Conservation (phyloP, 1,139 yeast genomes). For the Nakaseomyces bracarensis region DNA sequence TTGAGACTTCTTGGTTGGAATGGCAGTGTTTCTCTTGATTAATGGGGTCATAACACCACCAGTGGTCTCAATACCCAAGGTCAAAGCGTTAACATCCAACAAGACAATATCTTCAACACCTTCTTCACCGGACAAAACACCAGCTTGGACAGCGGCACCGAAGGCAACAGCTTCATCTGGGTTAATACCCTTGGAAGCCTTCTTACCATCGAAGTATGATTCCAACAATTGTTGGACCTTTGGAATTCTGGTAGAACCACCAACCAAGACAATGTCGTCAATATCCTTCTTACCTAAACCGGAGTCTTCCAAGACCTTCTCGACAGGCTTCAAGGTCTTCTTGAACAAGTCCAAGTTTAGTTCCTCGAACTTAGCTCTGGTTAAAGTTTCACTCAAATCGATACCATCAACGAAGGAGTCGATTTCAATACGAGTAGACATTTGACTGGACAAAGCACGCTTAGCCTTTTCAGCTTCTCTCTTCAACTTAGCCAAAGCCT, state of each 20-base stretch:
- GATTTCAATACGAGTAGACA: conserved; percentile 70
- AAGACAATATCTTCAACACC: conserved; percentile 71
- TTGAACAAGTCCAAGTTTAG: conserved; percentile 78
- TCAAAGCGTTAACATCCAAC: conserved; percentile 85
- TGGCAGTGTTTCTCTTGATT: conserved; percentile 91
- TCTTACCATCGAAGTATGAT: conserved; percentile 82
- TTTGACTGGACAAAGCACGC: conserved; percentile 86
- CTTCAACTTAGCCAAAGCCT: conserved; percentile 83
- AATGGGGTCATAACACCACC: conserved; percentile 98
- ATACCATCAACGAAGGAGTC: conserved; percentile 94
- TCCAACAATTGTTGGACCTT: conserved; percentile 89
- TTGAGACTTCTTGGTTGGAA: conserved; percentile 92
- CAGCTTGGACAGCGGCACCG: conserved; percentile 98
- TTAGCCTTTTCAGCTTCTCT: conserved; percentile 96
- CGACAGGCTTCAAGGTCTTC: conserved; percentile 87
- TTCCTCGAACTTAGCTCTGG: conserved; percentile 95
- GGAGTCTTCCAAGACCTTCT: conserved; percentile 84
- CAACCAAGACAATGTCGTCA: conserved; percentile 89
- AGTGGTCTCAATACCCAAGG: conserved; percentile 93
- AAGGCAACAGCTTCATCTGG: conserved; percentile 97
- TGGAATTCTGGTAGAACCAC: conserved; percentile 98
- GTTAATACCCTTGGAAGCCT: conserved; percentile 91
- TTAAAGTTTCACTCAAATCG: conserved; percentile 85
- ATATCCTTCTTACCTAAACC: conserved; percentile 74
- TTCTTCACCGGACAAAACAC: conserved; percentile 80